A percentile compares a stretch with the other conserved stretches of the same genome.
These are phyloP conservation scores for Primulina huaijiensis DNA, from an alignment of 257 asterid species.

Conservation along the genomic window DNA sequence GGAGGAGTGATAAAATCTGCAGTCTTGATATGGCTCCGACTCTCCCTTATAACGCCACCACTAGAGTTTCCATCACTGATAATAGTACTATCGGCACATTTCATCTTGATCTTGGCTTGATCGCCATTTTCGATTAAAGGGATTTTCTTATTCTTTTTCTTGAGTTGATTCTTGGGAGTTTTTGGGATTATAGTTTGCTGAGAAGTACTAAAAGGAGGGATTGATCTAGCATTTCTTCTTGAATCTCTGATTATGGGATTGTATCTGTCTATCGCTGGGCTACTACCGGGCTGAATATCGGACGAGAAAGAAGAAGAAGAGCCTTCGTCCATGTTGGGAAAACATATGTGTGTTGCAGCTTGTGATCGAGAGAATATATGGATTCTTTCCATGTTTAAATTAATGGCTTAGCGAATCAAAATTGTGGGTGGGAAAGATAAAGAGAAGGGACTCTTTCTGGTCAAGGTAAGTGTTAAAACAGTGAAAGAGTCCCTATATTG, in stretches of 20 bases:
- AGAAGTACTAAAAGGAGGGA: conserved; percentile 30
- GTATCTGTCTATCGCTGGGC: conserved; percentile 57
- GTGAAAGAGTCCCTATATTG: no score
- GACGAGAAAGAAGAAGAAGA: conserved; percentile 39
- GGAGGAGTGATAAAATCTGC: conserved; percentile 67
- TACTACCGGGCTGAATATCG: conserved; percentile 23
- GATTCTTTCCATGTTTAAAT: conserved; percentile 45
- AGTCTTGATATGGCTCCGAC: conserved; percentile 57
- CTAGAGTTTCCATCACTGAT: background rate
- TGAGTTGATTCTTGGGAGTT: conserved; percentile 26
- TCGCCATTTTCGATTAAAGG: conserved; percentile 26
- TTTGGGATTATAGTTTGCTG: conserved; percentile 28
- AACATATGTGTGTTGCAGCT: conserved; percentile 51
- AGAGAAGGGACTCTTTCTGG: background rate
- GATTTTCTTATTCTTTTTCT: conserved; percentile 19
- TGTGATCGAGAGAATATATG: conserved; percentile 67
- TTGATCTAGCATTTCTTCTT: conserved; percentile 28
- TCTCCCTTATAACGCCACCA: conserved; percentile 22
- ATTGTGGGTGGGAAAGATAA: background rate
- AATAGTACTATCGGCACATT: background rate
- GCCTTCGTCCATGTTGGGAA: conserved; percentile 43
- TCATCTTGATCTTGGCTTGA: conserved; percentile 13
- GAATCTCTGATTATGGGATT: conserved; percentile 55
- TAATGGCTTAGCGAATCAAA: background rate
- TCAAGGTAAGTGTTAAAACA: background rate